Conservation (phyloP, 768 basidiomycete species). For the Pleurotus citrinopileatus region DNA sequence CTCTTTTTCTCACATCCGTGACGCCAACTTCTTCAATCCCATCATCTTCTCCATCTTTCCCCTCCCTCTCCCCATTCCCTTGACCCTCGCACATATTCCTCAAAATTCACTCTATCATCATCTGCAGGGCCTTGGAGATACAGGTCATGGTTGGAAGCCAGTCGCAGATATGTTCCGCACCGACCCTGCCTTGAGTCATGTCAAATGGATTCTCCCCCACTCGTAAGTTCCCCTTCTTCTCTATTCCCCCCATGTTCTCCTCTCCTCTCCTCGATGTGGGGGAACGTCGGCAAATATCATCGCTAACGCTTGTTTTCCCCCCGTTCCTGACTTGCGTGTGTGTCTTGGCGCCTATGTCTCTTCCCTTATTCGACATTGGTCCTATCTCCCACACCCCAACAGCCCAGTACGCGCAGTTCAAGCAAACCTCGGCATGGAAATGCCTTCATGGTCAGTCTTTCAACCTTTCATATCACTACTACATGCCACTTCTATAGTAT, state of each 20-base stretch:
- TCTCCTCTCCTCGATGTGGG: not conserved
- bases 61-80: constrained; percentile 24
- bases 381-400: constrained; percentile 12
- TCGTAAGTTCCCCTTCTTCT: constrained; percentile 45
- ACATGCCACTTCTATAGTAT: too few species aligned
- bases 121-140: constrained; percentile 70
- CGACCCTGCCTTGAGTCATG: constrained; percentile 56
- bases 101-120: constrained; percentile 55
- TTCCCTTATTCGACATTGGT: not conserved
- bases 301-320: not conserved
- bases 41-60: constrained; percentile 16
- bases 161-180: constrained; percentile 65
- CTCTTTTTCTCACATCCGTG: constrained; percentile 15
- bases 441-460: constrained; percentile 79
- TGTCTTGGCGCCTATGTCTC: constrained; percentile 5
- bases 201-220: constrained; percentile 91
- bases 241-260: not conserved
- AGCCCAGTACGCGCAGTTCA: constrained; percentile 64
- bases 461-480: too few species aligned
- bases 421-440: constrained; percentile 67
- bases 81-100: constrained; percentile 42
- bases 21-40: constrained; percentile 8
- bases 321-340: constrained; percentile 13
- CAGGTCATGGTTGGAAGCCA: constrained; percentile 73
- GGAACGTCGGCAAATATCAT: not conserved